Conservation (phyloP, 2,329 filamentous ascomycete genomes). For the Chrysosporium queenslandicum region DNA sequence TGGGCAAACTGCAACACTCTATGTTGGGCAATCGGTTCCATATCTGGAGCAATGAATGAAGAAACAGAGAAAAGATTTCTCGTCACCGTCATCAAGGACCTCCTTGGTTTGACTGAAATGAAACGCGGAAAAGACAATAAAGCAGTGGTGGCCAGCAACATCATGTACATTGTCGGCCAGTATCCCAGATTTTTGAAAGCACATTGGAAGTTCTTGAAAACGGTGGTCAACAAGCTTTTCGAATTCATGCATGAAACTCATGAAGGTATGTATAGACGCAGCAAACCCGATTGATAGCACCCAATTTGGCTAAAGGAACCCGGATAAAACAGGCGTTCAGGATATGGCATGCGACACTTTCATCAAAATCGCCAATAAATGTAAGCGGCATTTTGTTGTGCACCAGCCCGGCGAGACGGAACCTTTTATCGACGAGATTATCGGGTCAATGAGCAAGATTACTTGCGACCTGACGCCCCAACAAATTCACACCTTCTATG, state of each 20-base stretch:
- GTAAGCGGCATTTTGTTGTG: conserved; percentile 92
- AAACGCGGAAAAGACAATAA: conserved; percentile 99
- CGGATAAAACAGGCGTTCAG: conserved; percentile 61
- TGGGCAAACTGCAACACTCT: conserved; percentile 99
- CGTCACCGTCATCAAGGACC: conserved; percentile 96
- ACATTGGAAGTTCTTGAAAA: conserved; percentile 99
- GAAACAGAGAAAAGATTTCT: conserved; percentile 98
- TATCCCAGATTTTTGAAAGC: conserved; percentile 97
- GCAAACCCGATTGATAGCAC: not conserved
- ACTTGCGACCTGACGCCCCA: conserved; percentile 91
- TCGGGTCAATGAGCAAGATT: conserved; percentile 89
- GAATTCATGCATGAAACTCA: conserved; percentile 99
- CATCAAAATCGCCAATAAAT: conserved; percentile 98
- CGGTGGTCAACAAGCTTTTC: conserved; percentile 97
- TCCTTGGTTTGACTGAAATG: conserved; percentile 94
- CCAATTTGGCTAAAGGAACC: conserved; percentile 5
- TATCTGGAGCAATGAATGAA: conserved; percentile 98
- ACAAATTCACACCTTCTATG: conserved; percentile 97
- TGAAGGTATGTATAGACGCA: conserved; percentile 53
- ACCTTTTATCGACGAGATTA: conserved; percentile 97
- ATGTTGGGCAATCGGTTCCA: conserved; percentile 98
- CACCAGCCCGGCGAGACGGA: conserved; percentile 88
- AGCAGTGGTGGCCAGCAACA: conserved; percentile 96
- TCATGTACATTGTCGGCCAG: conserved; percentile 99
- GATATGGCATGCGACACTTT: conserved; percentile 99